Evolutionary conservation across 495 filamentous ascomycete species (phyloP), one percentile per base, ranked within the genome.

Genomic region (Hypoxylon lienhwacheense): DNA sequence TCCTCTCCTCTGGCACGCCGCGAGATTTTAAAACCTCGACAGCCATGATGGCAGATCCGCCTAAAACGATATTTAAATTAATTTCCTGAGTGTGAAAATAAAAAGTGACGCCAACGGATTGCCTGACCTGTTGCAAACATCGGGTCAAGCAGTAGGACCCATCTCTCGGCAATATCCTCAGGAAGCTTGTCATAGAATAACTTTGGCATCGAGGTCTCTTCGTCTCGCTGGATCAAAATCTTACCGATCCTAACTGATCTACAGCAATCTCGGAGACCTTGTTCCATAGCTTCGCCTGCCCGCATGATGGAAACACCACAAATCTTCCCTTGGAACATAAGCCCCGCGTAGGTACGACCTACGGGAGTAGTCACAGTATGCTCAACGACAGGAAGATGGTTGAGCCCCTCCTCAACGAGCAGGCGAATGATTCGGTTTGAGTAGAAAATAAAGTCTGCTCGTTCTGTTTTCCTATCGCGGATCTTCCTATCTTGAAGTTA

Each of bases 241-340:
- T 98, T 98, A 42, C 93, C 95, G 64, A 98, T 97, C 46, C 95
- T 79, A 24, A 98, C 93, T 3, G 88, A 93, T 15, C 95, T 84
- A 74, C 95, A 98, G 73, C 95, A 98, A 71, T 98, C 92, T 14
- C 95, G 80, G 56, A 98, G 73, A 2, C 90, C 93, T 72, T 97
- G 91, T 74, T 97, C 93, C 93, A 98, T 97, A 25, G 92, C 88
- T 70, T 98, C 93, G 24, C 93, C 95, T 6, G 93, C 93, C 41
- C 93, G 83, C 93, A 98, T 97, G 61, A 98, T 97, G 7, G 88
- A 95, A 33, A 98, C 93, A 25, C 93, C 95, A 68, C 93, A 97
- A 60, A 98, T 98, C 72, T 97, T 96, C 29, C 93, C 93, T 67
- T 98, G 86, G 64, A 98, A 97, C 65, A 89, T 85, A 34, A 98